phyloP scores from a whole-genome alignment of 2,329 filamentous ascomycete species.

The Didymella lethalis region DNA sequence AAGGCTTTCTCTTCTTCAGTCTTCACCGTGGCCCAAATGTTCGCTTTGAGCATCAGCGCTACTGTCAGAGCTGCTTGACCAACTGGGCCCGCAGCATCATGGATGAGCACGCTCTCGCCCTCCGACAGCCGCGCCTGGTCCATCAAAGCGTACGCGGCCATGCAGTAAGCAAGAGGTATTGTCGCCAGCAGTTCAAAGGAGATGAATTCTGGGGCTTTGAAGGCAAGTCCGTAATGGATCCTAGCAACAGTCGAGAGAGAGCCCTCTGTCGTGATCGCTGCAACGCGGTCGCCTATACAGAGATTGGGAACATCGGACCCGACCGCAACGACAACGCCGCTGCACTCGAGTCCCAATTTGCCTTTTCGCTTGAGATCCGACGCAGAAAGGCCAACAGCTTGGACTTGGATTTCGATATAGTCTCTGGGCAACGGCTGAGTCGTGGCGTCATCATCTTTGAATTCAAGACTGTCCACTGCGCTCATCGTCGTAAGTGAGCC shows the following conservation, averaged over 20 bases:
- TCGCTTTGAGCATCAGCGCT: conserved; percentile 33
- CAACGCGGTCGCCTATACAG: conserved; percentile 35
- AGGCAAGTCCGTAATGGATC: conserved; percentile 24
- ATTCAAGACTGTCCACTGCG: conserved; percentile 28
- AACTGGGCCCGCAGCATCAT: conserved; percentile 37
- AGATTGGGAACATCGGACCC: conserved; percentile 29
- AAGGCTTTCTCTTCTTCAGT: conserved; percentile 32
- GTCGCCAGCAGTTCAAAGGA: conserved; percentile 37
- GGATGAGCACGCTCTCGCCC: conserved; percentile 46
- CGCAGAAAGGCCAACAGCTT: conserved; percentile 26
- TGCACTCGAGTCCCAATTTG: conserved; percentile 21
- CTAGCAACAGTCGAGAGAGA: conserved; percentile 34
- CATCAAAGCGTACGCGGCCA: conserved; percentile 40
- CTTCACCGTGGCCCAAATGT: conserved; percentile 37
- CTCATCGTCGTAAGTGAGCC: conserved; percentile 25
- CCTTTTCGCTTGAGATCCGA: neutral
- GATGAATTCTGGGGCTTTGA: conserved; percentile 33
- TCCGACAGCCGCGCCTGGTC: conserved; percentile 38
- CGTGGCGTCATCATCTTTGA: conserved; percentile 26
- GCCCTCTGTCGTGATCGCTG: conserved; percentile 28
- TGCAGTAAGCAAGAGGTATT: conserved; percentile 33
- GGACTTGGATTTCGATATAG: conserved; percentile 48
- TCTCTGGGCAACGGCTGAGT: conserved; percentile 20
- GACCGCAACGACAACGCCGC: conserved; percentile 25
- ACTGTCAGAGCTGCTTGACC: conserved; percentile 44